Conservation (phyloP, 2,329 filamentous ascomycete species). For the Ilyonectria mors-panacis region DNA sequence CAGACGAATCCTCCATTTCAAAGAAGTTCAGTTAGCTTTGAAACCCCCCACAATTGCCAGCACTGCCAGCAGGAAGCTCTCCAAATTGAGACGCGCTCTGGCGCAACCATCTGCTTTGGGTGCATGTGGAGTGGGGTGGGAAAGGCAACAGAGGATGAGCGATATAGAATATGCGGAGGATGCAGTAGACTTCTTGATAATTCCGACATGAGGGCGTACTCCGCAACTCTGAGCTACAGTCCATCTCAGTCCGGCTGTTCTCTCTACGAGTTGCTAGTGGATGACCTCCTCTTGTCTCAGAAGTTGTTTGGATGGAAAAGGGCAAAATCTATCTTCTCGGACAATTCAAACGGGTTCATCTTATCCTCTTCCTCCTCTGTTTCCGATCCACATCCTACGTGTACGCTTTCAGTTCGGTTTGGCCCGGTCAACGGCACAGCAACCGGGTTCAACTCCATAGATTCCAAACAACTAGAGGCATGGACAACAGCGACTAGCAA, state of each 20-base stretch:
- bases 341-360: background rate
- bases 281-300: background rate
- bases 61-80: slow-evolving; percentile 7
- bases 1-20: background rate
- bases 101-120: background rate
- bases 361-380: background rate
- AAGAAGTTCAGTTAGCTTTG: background rate
- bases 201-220: background rate
- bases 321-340: background rate
- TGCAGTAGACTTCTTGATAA: background rate
- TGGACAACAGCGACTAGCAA: background rate
- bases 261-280: slow-evolving; percentile 4
- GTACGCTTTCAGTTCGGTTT: background rate
- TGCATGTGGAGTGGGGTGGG: background rate
- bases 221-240: background rate
- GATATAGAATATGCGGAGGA: background rate
- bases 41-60: slow-evolving; percentile 10
- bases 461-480: background rate
- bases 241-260: background rate
- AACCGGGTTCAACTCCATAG: no score
- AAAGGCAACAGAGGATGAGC: background rate
- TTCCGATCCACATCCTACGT: background rate
- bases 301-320: background rate
- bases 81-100: background rate
- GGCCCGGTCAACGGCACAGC: no score